A percentile compares a stretch with the other conserved stretches of the same genome.
phyloP scores from a whole-genome alignment of 2,329 filamentous ascomycete species.

The Penicillium hesseltinei region DNA sequence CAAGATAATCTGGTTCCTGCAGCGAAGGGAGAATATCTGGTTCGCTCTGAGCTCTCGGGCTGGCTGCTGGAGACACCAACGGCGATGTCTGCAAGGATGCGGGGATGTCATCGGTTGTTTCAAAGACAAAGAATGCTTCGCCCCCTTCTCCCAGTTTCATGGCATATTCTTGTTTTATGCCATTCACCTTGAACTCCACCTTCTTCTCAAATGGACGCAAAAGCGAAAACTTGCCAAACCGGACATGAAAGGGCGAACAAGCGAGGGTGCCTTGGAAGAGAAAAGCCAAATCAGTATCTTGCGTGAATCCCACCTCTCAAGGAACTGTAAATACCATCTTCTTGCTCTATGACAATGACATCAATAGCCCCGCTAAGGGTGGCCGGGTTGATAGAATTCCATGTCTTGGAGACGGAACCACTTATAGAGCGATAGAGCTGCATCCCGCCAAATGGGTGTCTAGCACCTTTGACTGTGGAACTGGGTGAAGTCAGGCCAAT shows the following conservation, averaged over 20 bases:
- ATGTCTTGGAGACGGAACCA: slow-evolving; percentile 94
- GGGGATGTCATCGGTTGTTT: slow-evolving; percentile 90
- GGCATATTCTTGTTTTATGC: slow-evolving; percentile 83
- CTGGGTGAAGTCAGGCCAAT: background rate
- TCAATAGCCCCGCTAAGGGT: slow-evolving; percentile 97
- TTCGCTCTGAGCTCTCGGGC: slow-evolving; percentile 56
- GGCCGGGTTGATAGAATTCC: slow-evolving; percentile 98
- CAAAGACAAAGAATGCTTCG: slow-evolving; percentile 98
- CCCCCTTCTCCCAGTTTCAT: slow-evolving; percentile 99
- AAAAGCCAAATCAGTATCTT: slow-evolving; percentile 7
- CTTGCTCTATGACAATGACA: slow-evolving; percentile 95
- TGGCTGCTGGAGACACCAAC: slow-evolving; percentile 82
- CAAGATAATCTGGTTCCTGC: slow-evolving; percentile 52
- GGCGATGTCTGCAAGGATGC: slow-evolving; percentile 92
- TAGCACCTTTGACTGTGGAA: slow-evolving; percentile 16
- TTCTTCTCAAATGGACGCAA: slow-evolving; percentile 96
- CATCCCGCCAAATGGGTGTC: slow-evolving; percentile 57
- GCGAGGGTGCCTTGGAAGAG: slow-evolving; percentile 59
- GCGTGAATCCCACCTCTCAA: background rate
- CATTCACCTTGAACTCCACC: slow-evolving; percentile 96
- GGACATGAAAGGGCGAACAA: slow-evolving; percentile 97
- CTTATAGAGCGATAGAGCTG: slow-evolving; percentile 97
- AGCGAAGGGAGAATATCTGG: slow-evolving; percentile 35
- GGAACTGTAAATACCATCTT: slow-evolving; percentile 64
- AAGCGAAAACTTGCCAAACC: slow-evolving; percentile 97